A percentile compares a stretch with the other conserved stretches of the same genome.
Evolutionary conservation across 768 basidiomycete genomes (phyloP).

Genomic region (Phaeotremella fagi): DNA sequence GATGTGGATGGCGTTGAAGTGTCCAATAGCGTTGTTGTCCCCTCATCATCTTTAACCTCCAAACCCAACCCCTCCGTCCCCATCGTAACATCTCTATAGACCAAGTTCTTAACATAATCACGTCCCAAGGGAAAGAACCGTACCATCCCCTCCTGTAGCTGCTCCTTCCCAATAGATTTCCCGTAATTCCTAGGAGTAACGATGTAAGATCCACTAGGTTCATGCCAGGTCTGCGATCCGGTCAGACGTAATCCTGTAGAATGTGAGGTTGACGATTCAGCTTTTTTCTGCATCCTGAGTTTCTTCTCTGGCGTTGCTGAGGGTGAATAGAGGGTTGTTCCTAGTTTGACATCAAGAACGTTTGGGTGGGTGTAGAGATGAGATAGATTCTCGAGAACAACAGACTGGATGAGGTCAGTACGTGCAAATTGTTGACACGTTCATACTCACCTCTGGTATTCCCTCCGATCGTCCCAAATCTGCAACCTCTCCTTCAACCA

Average conservation of each 20-base stretch:
- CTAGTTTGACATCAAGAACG: constrained; percentile 88
- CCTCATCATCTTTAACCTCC: not conserved
- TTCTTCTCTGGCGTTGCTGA: constrained; percentile 66
- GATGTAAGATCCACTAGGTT: constrained; percentile 56
- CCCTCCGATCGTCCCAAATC: constrained; percentile 12
- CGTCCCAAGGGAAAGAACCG: constrained; percentile 64
- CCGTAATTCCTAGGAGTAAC: constrained; percentile 66
- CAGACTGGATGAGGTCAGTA: constrained; percentile 53
- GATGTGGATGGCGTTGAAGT: not conserved
- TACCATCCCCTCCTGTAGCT: constrained; percentile 71
- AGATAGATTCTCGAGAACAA: constrained; percentile 81
- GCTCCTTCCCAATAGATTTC: constrained; percentile 61
- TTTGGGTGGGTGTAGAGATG: constrained; percentile 72
- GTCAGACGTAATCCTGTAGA: constrained; percentile 77
- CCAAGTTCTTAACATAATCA: constrained; percentile 6
- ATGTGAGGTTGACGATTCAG: constrained; percentile 64
- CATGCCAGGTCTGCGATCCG: constrained; percentile 82
- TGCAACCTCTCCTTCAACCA: constrained; percentile 41
- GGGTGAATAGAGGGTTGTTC: constrained; percentile 74
- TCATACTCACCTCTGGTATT: constrained; percentile 29
- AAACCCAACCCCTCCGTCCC: not conserved
- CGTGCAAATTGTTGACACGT: not conserved
- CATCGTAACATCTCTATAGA: not conserved
- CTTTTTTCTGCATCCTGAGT: constrained; percentile 67
- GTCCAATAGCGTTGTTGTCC: constrained; percentile 2